Conservation (phyloP, 768 basidiomycete species). For the Boletus pseudopeckii region DNA sequence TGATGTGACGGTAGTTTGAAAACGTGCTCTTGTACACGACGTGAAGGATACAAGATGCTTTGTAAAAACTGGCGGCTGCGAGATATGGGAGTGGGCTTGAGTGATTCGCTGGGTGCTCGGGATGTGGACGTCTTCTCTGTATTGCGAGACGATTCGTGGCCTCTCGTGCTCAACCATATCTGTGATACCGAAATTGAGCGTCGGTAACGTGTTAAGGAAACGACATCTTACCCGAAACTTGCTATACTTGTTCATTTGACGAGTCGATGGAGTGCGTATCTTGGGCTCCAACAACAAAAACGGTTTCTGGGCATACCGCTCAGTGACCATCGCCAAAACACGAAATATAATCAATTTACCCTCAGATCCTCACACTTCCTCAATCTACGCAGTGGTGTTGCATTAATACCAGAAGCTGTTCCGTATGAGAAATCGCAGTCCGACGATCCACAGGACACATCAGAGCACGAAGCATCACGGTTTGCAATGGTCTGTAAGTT, state of each 20-base stretch:
- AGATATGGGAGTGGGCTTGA: background rate
- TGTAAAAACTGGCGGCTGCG: background rate
- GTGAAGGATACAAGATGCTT: background rate
- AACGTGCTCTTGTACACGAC: background rate
- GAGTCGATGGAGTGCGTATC: background rate
- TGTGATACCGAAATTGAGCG: background rate
- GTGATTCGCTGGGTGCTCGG: background rate
- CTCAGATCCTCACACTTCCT: background rate
- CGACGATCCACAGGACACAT: background rate
- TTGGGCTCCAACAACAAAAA: background rate
- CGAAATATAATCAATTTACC: background rate
- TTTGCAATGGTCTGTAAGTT: background rate
- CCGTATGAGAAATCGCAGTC: background rate
- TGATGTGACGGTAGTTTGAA: background rate
- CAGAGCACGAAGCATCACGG: background rate
- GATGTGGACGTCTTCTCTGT: background rate
- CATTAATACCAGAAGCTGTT: background rate
- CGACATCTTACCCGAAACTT: constrained; percentile 2
- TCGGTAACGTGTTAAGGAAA: background rate
- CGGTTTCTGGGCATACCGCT: constrained; percentile 4
- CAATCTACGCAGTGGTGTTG: background rate
- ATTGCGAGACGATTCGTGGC: background rate
- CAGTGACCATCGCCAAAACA: background rate
- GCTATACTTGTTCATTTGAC: background rate
- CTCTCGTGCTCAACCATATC: constrained; percentile 2